Conservation (phyloP, 768 basidiomycete genomes). For the Rhodocollybia butyracea region DNA sequence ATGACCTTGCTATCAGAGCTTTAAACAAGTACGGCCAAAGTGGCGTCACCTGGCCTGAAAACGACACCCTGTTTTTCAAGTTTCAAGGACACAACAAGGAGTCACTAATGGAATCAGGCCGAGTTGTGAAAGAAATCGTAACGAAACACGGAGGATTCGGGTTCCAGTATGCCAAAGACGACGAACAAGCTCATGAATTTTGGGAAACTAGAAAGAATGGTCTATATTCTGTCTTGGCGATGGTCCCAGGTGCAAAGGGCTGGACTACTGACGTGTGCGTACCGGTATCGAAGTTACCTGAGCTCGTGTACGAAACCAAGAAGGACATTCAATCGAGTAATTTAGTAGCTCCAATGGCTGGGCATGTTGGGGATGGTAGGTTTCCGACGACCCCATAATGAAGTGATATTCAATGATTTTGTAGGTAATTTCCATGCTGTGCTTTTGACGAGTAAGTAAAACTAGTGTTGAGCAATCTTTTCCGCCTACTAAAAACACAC, state of each 20-base stretch:
- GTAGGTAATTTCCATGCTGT: conserved; percentile 45
- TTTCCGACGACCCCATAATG: no score
- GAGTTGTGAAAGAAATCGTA: conserved; percentile 59
- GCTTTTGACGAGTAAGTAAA: conserved; percentile 59
- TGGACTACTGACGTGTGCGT: conserved; percentile 93
- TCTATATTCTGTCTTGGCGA: conserved; percentile 64
- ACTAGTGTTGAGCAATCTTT: no score
- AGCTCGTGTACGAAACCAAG: conserved; percentile 67
- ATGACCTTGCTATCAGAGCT: conserved; percentile 77
- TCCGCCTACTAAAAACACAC: no score
- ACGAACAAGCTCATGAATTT: conserved; percentile 70
- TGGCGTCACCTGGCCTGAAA: conserved; percentile 58
- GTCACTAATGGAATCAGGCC: conserved; percentile 50
- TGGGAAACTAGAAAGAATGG: conserved; percentile 90
- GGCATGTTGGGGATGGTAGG: conserved; percentile 80
- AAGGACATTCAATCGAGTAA: conserved; percentile 58
- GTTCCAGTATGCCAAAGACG: conserved; percentile 71
- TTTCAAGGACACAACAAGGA: conserved; percentile 72
- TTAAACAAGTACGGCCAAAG: conserved; percentile 65
- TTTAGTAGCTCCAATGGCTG: conserved; percentile 60
- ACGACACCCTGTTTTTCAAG: conserved; percentile 88
- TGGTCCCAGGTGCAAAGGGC: conserved; percentile 57
- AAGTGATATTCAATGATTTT: no score
- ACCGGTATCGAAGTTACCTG: conserved; percentile 61
- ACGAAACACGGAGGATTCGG: conserved; percentile 62